Conservation (phyloP, 805 yeast genomes). For the Cyberlindnera sargentensis region DNA sequence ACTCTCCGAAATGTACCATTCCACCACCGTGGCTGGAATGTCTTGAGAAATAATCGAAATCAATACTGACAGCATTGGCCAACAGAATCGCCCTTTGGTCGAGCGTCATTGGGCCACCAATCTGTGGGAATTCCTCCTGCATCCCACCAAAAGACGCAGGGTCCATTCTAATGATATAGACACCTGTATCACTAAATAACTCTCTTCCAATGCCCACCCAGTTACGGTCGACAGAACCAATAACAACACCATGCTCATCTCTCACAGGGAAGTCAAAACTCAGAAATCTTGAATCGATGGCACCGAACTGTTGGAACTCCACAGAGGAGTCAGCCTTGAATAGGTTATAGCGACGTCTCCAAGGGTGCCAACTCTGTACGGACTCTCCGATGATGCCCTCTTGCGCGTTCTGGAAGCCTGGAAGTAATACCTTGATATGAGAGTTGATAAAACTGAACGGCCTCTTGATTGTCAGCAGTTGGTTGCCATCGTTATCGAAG, state of each 20-base stretch:
- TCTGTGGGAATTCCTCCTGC: slow-evolving; percentile 42
- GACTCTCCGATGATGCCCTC: slow-evolving; percentile 69
- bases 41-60: slow-evolving; percentile 94
- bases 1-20: slow-evolving; percentile 12
- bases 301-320: slow-evolving; percentile 69
- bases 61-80: slow-evolving; percentile 86
- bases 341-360: slow-evolving; percentile 85
- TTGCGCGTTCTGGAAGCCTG: slow-evolving; percentile 40
- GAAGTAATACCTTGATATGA: slow-evolving; percentile 67
- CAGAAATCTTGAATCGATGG: slow-evolving; percentile 78
- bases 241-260: slow-evolving; percentile 48
- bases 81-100: slow-evolving; percentile 83
- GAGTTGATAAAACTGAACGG: slow-evolving; percentile 88
- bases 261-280: slow-evolving; percentile 79
- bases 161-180: slow-evolving; percentile 81
- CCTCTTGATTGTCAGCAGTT: slow-evolving; percentile 60
- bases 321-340: slow-evolving; percentile 41
- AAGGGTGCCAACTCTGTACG: slow-evolving; percentile 89
- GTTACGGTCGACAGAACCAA: slow-evolving; percentile 81
- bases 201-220: slow-evolving; percentile 96
- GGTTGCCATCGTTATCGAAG: slow-evolving; percentile 55
- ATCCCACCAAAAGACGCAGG: slow-evolving; percentile 57
- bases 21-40: slow-evolving; percentile 52
- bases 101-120: slow-evolving; percentile 47
- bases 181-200: slow-evolving; percentile 90